phyloP scores from a whole-genome alignment of 179 eudicot genomes.

The Heliamphora ciliata region DNA sequence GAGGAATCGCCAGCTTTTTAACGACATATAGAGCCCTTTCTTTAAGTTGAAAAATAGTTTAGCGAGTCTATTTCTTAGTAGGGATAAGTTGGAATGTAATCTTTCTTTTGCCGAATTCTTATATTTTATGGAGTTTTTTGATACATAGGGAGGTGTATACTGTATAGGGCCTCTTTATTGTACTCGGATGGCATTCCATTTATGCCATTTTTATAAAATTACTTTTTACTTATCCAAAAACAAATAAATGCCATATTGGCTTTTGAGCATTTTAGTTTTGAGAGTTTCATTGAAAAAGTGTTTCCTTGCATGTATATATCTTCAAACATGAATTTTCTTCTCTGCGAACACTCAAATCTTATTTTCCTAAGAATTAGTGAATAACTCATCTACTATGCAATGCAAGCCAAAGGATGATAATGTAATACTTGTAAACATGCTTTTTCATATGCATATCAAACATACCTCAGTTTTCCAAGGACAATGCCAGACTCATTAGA shows the following conservation, averaged over 20 bases:
- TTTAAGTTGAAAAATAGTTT: too few relatives aligned
- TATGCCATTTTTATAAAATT: too few relatives aligned
- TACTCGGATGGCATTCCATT: too few relatives aligned
- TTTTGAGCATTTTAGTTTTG: neutral
- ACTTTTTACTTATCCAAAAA: too few relatives aligned
- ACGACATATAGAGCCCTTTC: too few relatives aligned
- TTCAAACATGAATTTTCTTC: neutral
- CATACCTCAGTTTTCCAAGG: slow-evolving; percentile 93
- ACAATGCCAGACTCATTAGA: slow-evolving; percentile 85
- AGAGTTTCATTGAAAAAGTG: neutral
- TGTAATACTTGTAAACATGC: neutral
- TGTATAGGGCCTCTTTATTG: too few relatives aligned
- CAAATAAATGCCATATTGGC: neutral
- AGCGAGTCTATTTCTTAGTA: too few relatives aligned
- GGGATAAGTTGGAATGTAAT: too few relatives aligned
- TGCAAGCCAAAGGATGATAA: neutral
- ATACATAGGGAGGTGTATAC: too few relatives aligned
- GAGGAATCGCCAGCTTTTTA: too few relatives aligned
- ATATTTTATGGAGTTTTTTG: too few relatives aligned
- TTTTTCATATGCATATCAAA: neutral
- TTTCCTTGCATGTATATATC: neutral
- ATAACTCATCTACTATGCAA: neutral
- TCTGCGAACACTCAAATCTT: neutral
- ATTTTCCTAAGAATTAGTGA: neutral
- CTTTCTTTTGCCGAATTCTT: too few relatives aligned